Evolutionary conservation across 2,329 filamentous ascomycete genomes (phyloP).

Genomic region (Thelonectria discophora): DNA sequence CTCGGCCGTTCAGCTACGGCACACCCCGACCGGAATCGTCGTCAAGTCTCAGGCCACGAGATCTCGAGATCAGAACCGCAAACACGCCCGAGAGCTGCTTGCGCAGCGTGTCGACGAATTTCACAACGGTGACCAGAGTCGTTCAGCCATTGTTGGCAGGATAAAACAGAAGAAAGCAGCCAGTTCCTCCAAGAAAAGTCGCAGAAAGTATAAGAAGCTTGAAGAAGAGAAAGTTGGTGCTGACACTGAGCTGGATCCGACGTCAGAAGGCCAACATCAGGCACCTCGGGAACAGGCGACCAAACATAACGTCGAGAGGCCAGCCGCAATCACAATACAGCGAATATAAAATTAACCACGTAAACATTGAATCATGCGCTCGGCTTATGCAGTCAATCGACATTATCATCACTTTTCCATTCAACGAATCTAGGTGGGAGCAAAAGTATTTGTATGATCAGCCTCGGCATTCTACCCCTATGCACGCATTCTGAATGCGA

Average conservation of each 20-base stretch:
- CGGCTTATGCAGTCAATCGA: slow-evolving; percentile 5
- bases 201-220: slow-evolving; percentile 77
- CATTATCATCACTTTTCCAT: slow-evolving; percentile 42
- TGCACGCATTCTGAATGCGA: slow-evolving; percentile 59
- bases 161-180: slow-evolving; percentile 74
- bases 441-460: slow-evolving; percentile 65
- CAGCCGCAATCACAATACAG: slow-evolving; percentile 3
- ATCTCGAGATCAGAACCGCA: slow-evolving; percentile 86
- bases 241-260: neutral
- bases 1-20: slow-evolving; percentile 91
- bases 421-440: slow-evolving; percentile 49
- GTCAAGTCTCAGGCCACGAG: slow-evolving; percentile 94
- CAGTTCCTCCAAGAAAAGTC: slow-evolving; percentile 82
- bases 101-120: slow-evolving; percentile 78
- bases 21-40: slow-evolving; percentile 88
- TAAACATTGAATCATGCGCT: neutral
- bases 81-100: slow-evolving; percentile 80
- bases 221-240: slow-evolving; percentile 54
- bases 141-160: slow-evolving; percentile 70
- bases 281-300: neutral
- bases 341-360: slow-evolving; percentile 11
- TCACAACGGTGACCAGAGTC: slow-evolving; percentile 74
- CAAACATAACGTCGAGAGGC: neutral
- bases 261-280: neutral
- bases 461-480: slow-evolving; percentile 63